Evolutionary conservation across 2,329 filamentous ascomycete genomes (phyloP).

Genomic region (Phialemoniopsis sp.): DNA sequence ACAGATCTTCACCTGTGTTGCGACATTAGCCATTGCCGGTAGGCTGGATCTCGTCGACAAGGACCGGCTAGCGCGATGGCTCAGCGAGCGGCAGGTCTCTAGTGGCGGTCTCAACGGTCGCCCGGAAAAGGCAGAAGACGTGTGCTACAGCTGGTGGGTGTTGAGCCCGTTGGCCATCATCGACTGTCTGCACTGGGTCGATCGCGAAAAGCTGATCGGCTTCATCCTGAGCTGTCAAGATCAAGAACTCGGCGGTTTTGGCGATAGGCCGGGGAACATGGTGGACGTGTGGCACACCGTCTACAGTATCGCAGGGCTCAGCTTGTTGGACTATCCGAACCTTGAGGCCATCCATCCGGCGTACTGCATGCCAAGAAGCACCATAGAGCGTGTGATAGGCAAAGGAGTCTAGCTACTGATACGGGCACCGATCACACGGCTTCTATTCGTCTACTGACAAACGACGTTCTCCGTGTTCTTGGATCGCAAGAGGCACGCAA

Average conservation of each 20-base stretch:
- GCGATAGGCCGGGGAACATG: slow-evolving; percentile 88
- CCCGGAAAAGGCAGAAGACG: slow-evolving; percentile 93
- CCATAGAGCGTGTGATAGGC: slow-evolving; percentile 55
- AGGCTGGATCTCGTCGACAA: slow-evolving; percentile 77
- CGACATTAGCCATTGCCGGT: slow-evolving; percentile 77
- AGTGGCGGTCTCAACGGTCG: slow-evolving; percentile 89
- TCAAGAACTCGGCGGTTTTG: slow-evolving; percentile 74
- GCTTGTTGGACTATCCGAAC: slow-evolving; percentile 73
- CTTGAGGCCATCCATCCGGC: slow-evolving; percentile 80
- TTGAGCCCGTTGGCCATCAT: slow-evolving; percentile 89
- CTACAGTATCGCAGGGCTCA: slow-evolving; percentile 85
- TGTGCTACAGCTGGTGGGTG: slow-evolving; percentile 99
- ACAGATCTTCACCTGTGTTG: slow-evolving; percentile 93
- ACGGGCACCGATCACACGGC: not conserved
- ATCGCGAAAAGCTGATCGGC: slow-evolving; percentile 68
- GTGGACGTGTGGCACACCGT: slow-evolving; percentile 96
- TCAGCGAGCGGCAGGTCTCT: slow-evolving; percentile 86
- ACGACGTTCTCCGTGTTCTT: too few species aligned
- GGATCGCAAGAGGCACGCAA: not conserved
- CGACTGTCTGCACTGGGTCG: slow-evolving; percentile 85
- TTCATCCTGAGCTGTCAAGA: slow-evolving; percentile 94
- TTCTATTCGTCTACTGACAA: not conserved
- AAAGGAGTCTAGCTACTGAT: slow-evolving; percentile 19
- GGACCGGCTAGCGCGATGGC: slow-evolving; percentile 81
- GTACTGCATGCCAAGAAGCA: slow-evolving; percentile 76